Percentiles rank a stretch among this genome's conserved stretches.
These are phyloP conservation scores for Polytolypa hystricis DNA, from an alignment of 2,329 filamentous ascomycete genomes.

Conservation along the genomic window DNA sequence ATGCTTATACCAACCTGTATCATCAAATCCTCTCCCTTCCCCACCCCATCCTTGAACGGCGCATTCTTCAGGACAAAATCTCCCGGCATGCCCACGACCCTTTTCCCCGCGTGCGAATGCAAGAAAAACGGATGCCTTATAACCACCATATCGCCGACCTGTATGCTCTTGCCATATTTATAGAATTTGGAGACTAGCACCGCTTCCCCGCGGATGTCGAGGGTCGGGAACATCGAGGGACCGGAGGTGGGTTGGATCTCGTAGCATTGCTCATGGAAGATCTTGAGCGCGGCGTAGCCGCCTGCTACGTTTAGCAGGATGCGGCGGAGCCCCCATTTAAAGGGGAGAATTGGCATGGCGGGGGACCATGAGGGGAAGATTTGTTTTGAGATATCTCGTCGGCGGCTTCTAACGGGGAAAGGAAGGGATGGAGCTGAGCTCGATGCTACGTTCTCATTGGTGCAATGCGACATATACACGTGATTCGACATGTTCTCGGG, in stretches of 20 bases:
- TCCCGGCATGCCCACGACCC: constrained; percentile 62
- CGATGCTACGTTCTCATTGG: no score
- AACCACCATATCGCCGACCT: constrained; percentile 74
- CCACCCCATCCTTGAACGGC: constrained; percentile 23
- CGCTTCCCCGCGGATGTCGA: constrained; percentile 55
- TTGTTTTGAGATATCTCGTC: no score
- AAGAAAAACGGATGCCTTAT: constrained; percentile 63
- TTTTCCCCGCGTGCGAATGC: constrained; percentile 58
- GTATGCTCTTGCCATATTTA: constrained; percentile 54
- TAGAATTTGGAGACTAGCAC: constrained; percentile 58
- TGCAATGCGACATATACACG: no score
- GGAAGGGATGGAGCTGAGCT: no score
- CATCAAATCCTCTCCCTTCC: constrained; percentile 25
- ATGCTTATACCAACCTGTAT: constrained; percentile 42
- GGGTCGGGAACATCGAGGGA: constrained; percentile 82
- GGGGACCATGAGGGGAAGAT: no score
- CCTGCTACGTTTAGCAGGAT: constrained; percentile 22
- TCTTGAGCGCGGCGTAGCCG: constrained; percentile 25
- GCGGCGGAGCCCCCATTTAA: constrained; percentile 13
- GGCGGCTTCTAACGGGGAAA: no score
- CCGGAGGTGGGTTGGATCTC: constrained; percentile 52
- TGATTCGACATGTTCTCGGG: no score
- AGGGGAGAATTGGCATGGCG: no score
- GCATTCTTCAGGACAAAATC: constrained; percentile 41
- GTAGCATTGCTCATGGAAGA: constrained; percentile 48